These are phyloP conservation scores for Nemania sp. DNA, from an alignment of 2,329 filamentous ascomycete genomes.

Conservation along the genomic window DNA sequence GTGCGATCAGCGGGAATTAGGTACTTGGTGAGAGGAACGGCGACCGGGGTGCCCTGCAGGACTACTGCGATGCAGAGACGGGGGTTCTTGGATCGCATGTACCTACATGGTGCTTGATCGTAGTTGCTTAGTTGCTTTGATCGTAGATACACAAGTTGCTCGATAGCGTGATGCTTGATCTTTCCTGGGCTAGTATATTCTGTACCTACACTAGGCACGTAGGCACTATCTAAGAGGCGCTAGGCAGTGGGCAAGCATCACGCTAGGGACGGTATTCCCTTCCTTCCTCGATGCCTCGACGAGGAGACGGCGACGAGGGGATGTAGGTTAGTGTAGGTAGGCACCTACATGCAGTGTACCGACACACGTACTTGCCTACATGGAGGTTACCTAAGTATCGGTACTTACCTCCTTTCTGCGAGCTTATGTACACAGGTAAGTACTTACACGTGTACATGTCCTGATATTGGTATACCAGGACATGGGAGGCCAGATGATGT, in stretches of 20 bases:
- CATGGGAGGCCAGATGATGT: no score
- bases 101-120: constrained; percentile 32
- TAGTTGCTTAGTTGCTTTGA: neutral
- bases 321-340: no score
- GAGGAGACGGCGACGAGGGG: no score
- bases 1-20: constrained; percentile 38
- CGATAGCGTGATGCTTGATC: neutral
- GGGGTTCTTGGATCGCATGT: constrained; percentile 35
- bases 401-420: neutral
- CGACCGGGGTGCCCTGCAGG: constrained; percentile 36
- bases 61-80: constrained; percentile 36
- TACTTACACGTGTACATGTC: no score
- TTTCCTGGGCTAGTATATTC: no score
- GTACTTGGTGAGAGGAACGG: constrained; percentile 34
- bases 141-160: neutral
- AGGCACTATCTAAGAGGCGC: no score
- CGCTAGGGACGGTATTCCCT: no score
- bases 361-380: no score
- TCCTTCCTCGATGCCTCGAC: neutral
- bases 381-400: neutral
- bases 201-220: neutral
- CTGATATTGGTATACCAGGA: no score
- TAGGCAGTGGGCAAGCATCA: no score
- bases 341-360: no score
- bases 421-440: no score